These are phyloP conservation scores for Adiantum capillusveneris DNA, from an alignment of 75 land plant genomes.

Conservation along the genomic window DNA sequence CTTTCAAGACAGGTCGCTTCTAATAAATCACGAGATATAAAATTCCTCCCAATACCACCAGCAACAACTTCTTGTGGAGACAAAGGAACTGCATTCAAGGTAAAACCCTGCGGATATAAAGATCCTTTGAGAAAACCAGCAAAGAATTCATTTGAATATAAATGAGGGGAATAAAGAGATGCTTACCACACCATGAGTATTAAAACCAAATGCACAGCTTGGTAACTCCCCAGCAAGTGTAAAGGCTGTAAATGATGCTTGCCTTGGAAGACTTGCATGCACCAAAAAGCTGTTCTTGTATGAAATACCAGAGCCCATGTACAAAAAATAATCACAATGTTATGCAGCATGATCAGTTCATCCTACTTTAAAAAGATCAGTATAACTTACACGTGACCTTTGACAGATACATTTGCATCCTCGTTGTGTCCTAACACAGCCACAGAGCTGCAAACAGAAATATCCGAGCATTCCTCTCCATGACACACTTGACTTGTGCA, in stretches of 20 bases:
- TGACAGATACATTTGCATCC: constrained; percentile 74
- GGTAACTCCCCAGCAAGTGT: constrained; percentile 98
- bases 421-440: constrained; percentile 89
- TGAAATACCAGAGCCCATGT: not conserved
- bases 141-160: too few relatives aligned
- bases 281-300: constrained; percentile 55
- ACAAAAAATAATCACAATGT: constrained; percentile 2
- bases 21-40: constrained; percentile 79
- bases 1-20: constrained; percentile 56
- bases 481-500: constrained; percentile 1
- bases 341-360: not conserved
- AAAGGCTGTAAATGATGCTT: constrained; percentile 69
- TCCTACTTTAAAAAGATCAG: not conserved
- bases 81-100: constrained; percentile 87
- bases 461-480: constrained; percentile 76
- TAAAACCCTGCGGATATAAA: constrained; percentile 58
- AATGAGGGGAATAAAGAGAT: not conserved
- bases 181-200: constrained; percentile 67
- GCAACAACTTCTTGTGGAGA: constrained; percentile 50
- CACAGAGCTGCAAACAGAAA: constrained; percentile 50
- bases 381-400: constrained; percentile 57
- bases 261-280: constrained; percentile 41
- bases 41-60: constrained; percentile 77
- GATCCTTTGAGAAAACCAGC: too few relatives aligned
- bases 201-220: constrained; percentile 95